Base-by-base conservation (phyloP, 805 yeast species). In the Barnettozyma botsteinii region DNA sequence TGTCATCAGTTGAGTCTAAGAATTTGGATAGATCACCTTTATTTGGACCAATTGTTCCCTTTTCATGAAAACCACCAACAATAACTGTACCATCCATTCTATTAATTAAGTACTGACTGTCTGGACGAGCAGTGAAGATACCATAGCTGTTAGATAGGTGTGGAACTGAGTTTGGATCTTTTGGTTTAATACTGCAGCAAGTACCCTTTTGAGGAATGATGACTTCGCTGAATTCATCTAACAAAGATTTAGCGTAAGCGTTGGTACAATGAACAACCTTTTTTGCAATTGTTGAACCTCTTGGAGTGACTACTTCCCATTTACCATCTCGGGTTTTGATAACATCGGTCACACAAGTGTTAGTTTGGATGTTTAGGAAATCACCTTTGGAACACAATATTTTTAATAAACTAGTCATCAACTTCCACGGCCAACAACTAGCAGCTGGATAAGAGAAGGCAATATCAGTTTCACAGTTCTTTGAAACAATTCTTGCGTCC, bases 401-500 rank as follows among this genome's bases (percentile, higher is more conserved):
- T 44, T 58, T 56, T 35, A 70, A 47, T 2, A 71, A 37, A 2
- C 56, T 51, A 4, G 56, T 51, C 33, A 67, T 57, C 3, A 72
- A 50, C 45, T 64, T 65, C 50, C 71, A 67, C 4, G 75, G 72
- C 63, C 73, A 69, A 35, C 70, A 51, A 5, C 66, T 63, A 6
- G 70, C 68, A 4, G 73, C 73, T 4, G 72, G 66, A 42, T 59
- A 61, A 2, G 81, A 64, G 41, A 73, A 54, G 29, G 77, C 64
- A 51, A 86, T 88, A 55, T 89, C 94, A 54, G 98, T 97, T 63
- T 85, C 85, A 43, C 80, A 70, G 74, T 95, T 80, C 66, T 76
- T 79, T 50, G 75, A 77, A 44, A 72, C 69, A 41, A 59, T 52
- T 59, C 75, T 65, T 50, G 79, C 71, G 19, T 57, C 45, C 17